These are phyloP conservation scores for Geranomyces variabilis DNA, from an alignment of 192 early-diverging fungal genomes.

Conservation along the genomic window DNA sequence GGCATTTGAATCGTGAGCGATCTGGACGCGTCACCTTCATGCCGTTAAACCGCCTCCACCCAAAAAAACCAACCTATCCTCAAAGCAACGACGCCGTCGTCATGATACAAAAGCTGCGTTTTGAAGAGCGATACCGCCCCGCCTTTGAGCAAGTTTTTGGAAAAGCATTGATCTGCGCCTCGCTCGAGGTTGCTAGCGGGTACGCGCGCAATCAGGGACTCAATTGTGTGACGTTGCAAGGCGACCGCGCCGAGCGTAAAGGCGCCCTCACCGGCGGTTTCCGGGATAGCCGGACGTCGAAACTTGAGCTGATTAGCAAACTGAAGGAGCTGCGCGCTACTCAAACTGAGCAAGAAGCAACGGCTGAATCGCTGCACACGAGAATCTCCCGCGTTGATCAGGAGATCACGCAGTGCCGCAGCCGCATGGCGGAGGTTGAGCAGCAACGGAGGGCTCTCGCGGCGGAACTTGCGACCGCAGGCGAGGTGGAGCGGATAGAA, in stretches of 20 bases:
- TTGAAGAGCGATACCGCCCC: constrained; percentile 66
- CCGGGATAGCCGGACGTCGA: constrained; percentile 70
- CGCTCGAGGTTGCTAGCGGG: constrained; percentile 75
- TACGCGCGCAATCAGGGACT: constrained; percentile 78
- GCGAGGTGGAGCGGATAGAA: constrained; percentile 6
- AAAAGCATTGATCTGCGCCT: constrained; percentile 83
- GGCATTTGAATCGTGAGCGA: constrained; percentile 56
- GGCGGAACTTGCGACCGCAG: not conserved
- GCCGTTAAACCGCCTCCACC: constrained; percentile 87
- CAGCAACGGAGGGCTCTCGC: constrained; percentile 35
- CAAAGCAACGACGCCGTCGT: constrained; percentile 66
- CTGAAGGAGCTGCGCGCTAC: constrained; percentile 55
- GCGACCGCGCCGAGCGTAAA: constrained; percentile 89
- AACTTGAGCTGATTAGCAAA: constrained; percentile 72
- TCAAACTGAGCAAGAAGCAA: constrained; percentile 45
- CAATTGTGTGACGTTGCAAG: constrained; percentile 87
- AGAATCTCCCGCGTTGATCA: constrained; percentile 56
- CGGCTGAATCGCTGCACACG: constrained; percentile 49
- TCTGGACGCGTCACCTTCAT: constrained; percentile 92
- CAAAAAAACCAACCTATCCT: constrained; percentile 59
- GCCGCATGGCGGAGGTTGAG: constrained; percentile 45
- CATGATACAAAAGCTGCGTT: constrained; percentile 78
- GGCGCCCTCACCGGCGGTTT: constrained; percentile 93
- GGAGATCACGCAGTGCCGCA: constrained; percentile 45
- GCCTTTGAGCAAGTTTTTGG: constrained; percentile 94